Conservation (phyloP, 2,329 filamentous ascomycete species). For the Diplodia scrobiculata region DNA sequence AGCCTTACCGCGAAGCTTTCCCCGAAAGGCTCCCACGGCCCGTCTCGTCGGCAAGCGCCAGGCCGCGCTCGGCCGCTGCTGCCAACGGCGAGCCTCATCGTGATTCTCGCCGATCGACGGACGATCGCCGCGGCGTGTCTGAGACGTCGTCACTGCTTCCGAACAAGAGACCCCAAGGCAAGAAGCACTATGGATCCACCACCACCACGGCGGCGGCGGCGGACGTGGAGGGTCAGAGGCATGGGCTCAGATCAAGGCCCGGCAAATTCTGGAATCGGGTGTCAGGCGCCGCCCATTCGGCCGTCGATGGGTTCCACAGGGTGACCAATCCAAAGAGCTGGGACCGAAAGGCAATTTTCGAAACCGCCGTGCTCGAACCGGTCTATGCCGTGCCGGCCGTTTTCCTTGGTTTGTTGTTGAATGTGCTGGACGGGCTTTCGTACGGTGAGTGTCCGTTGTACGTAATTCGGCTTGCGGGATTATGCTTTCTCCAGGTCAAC, state of each 20-base stretch:
- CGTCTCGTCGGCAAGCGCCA: neutral
- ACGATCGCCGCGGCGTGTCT: slow-evolving; percentile 13
- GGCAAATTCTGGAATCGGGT: slow-evolving; percentile 17
- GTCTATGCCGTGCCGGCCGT: slow-evolving; percentile 78
- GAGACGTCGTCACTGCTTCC: slow-evolving; percentile 47
- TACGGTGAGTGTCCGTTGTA: slow-evolving; percentile 62
- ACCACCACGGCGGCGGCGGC: neutral
- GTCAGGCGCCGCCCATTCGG: slow-evolving; percentile 5
- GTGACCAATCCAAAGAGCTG: slow-evolving; percentile 67
- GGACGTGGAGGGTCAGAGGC: slow-evolving; percentile 27
- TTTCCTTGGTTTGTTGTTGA: slow-evolving; percentile 82
- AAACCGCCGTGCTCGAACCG: slow-evolving; percentile 62
- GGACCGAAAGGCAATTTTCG: slow-evolving; percentile 67
- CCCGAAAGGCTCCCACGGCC: slow-evolving; percentile 9
- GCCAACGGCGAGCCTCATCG: slow-evolving; percentile 11
- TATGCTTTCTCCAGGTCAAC: neutral
- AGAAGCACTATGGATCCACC: slow-evolving; percentile 24
- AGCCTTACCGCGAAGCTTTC: neutral
- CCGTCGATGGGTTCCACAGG: neutral
- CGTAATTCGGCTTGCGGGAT: neutral
- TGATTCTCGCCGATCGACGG: slow-evolving; percentile 15
- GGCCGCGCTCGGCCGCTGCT: neutral
- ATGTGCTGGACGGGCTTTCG: slow-evolving; percentile 90
- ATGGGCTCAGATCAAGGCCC: neutral
- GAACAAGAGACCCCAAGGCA: slow-evolving; percentile 33